Conservation (phyloP, 306 rosid species). For the Trichosanthes cucumerina region DNA sequence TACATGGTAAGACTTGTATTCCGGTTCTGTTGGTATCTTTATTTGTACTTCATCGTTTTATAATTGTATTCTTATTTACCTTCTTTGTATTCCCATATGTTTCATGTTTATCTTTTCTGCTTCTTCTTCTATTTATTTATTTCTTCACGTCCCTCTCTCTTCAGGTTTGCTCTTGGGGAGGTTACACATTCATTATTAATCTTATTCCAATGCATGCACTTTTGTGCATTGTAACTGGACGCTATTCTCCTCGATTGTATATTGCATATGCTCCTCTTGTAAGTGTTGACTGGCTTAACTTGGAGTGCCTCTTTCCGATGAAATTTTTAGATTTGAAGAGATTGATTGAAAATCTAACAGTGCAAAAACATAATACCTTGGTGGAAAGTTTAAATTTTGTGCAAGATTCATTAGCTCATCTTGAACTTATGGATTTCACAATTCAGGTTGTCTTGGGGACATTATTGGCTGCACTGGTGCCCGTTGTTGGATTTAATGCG, state of each 20-base stretch:
- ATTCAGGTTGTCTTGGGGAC: conserved; percentile 90
- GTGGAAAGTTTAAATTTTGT: neutral
- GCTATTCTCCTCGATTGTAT: conserved; percentile 88
- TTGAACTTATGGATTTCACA: conserved; percentile 17
- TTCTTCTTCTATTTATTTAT: conserved; percentile 31
- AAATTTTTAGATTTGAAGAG: neutral
- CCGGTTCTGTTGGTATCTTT: conserved; percentile 13
- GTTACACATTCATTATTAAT: conserved; percentile 95
- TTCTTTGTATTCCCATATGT: neutral
- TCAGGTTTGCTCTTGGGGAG: conserved; percentile 99
- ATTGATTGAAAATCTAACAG: neutral
- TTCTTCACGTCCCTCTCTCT: conserved; percentile 24
- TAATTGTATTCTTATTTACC: neutral
- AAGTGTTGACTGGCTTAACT: conserved; percentile 33
- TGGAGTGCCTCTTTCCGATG: neutral
- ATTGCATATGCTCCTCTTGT: conserved; percentile 97
- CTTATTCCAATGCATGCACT: conserved; percentile 99
- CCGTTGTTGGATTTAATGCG: conserved; percentile 97
- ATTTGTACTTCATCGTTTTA: conserved; percentile 8
- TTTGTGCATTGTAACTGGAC: conserved; percentile 89
- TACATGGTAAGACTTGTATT: conserved; percentile 63
- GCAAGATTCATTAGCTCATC: conserved; percentile 9
- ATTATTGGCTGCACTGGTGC: conserved; percentile 81
- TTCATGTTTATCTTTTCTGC: conserved; percentile 16
- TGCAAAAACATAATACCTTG: neutral